Evolutionary conservation across 2,329 filamentous ascomycete genomes (phyloP).

Genomic region (Fusarium guadeloupense): DNA sequence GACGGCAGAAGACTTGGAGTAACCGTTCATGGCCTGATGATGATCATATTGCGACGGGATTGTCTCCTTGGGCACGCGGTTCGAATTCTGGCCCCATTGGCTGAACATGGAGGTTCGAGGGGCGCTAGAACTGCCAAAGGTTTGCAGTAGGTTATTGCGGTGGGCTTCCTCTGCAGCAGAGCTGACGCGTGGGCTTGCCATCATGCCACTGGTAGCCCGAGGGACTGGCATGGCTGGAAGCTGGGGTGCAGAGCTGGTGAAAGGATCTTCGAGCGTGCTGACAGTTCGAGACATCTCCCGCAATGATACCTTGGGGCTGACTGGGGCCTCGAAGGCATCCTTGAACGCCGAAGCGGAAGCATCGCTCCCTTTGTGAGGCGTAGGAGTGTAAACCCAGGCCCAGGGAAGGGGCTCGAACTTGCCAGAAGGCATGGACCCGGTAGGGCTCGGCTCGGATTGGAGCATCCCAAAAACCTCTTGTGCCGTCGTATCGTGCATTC

Average conservation of each 20-base stretch:
- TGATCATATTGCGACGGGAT: slow-evolving; percentile 32
- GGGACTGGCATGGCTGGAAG: slow-evolving; percentile 19
- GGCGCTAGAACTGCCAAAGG: slow-evolving; percentile 42
- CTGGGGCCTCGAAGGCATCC: slow-evolving; percentile 41
- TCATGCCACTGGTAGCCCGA: slow-evolving; percentile 23
- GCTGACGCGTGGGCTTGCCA: slow-evolving; percentile 27
- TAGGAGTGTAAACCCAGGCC: slow-evolving; percentile 58
- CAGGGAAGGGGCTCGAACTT: slow-evolving; percentile 58
- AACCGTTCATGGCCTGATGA: slow-evolving; percentile 21
- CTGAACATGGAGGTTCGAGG: slow-evolving; percentile 47
- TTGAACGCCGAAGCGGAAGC: slow-evolving; percentile 32
- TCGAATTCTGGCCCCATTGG: slow-evolving; percentile 43
- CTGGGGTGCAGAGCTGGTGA: slow-evolving; percentile 42
- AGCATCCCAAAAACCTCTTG: slow-evolving; percentile 60
- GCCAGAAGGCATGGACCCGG: slow-evolving; percentile 42
- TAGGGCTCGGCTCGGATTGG: slow-evolving; percentile 46
- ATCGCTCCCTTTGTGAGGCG: slow-evolving; percentile 41
- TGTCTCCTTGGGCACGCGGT: slow-evolving; percentile 29
- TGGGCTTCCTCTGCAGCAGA: slow-evolving; percentile 46
- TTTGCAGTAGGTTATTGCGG: slow-evolving; percentile 49
- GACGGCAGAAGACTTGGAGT: slow-evolving; percentile 43
- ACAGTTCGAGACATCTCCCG: slow-evolving; percentile 22
- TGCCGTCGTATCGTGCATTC: slow-evolving; percentile 62
- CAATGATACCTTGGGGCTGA: slow-evolving; percentile 40
- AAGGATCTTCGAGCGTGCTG: slow-evolving; percentile 45